phyloP scores from a whole-genome alignment of 352 stramenopile species.

The Phytophthora podocarpi region DNA sequence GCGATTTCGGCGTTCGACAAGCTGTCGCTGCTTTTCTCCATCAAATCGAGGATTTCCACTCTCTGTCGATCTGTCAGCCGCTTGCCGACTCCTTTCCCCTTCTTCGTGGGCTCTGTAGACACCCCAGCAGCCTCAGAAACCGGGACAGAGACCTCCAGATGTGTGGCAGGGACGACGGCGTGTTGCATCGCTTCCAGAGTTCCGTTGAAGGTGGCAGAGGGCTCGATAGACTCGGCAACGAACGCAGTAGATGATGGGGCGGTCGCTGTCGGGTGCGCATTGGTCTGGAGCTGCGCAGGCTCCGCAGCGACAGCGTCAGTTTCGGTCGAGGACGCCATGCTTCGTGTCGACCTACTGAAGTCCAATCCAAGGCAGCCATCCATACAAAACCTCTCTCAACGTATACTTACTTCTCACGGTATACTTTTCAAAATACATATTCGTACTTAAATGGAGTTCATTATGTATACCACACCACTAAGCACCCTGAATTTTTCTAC shows the following conservation, averaged over 20 bases:
- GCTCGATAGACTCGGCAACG: background rate
- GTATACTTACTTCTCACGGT: slow-evolving; percentile 20
- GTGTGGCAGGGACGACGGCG: background rate
- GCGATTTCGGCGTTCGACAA: slow-evolving; percentile 55
- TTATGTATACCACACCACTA: background rate
- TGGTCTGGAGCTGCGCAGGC: background rate
- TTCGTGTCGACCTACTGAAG: slow-evolving; percentile 24
- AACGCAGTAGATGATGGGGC: background rate
- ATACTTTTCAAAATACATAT: slow-evolving; percentile 6
- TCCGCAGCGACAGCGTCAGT: background rate
- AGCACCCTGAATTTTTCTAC: too few relatives aligned
- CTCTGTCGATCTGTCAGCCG: slow-evolving; percentile 53
- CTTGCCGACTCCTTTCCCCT: slow-evolving; percentile 41
- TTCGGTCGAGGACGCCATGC: background rate
- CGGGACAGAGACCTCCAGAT: background rate
- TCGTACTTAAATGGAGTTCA: background rate
- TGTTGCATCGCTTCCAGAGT: slow-evolving; percentile 10
- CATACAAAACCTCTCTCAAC: slow-evolving; percentile 18
- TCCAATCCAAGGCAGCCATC: background rate
- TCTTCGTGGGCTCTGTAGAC: slow-evolving; percentile 16
- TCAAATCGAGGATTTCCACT: slow-evolving; percentile 52
- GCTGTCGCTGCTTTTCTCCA: slow-evolving; percentile 38
- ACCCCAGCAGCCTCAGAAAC: background rate
- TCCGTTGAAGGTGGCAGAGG: background rate
- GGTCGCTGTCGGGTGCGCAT: background rate